phyloP scores from a whole-genome alignment of 768 basidiomycete species.

The Lepiota venenata region DNA sequence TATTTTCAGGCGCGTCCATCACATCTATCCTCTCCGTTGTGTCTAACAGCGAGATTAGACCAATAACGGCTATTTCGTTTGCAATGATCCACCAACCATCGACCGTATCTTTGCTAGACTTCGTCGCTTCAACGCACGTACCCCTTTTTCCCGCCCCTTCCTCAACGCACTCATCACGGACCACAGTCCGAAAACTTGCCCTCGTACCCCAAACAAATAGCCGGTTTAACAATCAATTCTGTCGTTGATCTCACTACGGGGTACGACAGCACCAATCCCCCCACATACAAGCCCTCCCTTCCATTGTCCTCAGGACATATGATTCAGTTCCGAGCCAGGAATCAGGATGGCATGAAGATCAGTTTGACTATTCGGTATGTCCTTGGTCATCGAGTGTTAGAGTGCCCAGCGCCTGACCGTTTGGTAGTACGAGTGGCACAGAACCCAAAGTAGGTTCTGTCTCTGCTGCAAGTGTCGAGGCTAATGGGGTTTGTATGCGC shows the following conservation, averaged over 20 bases:
- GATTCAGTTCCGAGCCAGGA: slow-evolving; percentile 71
- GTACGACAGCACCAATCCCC: slow-evolving; percentile 75
- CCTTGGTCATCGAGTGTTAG: not conserved
- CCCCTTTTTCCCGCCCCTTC: not conserved
- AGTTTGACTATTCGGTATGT: slow-evolving; percentile 68
- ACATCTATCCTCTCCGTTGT: not conserved
- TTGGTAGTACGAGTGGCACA: slow-evolving; percentile 76
- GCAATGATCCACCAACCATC: slow-evolving; percentile 61
- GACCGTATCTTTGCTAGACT: slow-evolving; percentile 66
- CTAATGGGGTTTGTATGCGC: not conserved
- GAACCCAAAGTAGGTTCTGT: slow-evolving; percentile 71
- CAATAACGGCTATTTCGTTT: slow-evolving; percentile 81
- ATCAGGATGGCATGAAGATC: slow-evolving; percentile 41
- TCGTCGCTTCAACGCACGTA: slow-evolving; percentile 49
- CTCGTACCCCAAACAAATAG: slow-evolving; percentile 61
- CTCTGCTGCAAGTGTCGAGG: not conserved
- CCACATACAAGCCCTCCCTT: slow-evolving; percentile 54
- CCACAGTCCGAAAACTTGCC: slow-evolving; percentile 16
- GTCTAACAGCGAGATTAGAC: slow-evolving; percentile 40
- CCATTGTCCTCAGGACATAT: slow-evolving; percentile 81
- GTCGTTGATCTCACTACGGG: slow-evolving; percentile 76
- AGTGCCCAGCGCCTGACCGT: not conserved
- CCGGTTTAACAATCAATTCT: slow-evolving; percentile 52
- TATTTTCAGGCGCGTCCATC: slow-evolving; percentile 58
- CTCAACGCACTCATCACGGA: not conserved